Evolutionary conservation across 371 early-diverging fungal genomes (phyloP).

Genomic region (Funneliformis caledonium): DNA sequence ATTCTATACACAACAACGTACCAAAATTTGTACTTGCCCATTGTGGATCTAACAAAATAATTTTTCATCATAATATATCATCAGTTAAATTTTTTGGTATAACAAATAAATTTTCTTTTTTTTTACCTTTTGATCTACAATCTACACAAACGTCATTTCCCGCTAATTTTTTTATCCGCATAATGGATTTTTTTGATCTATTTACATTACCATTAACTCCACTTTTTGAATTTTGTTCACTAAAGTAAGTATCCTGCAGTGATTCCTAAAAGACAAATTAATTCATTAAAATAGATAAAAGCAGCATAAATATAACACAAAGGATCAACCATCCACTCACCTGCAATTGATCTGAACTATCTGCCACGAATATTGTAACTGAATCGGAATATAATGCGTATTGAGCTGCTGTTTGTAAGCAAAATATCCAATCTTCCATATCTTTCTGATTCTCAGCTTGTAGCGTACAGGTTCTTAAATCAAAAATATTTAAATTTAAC

Average conservation of each 20-base stretch:
- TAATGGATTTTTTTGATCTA: slow-evolving; percentile 41
- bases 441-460: slow-evolving; percentile 85
- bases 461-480: slow-evolving; percentile 61
- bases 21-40: slow-evolving; percentile 97
- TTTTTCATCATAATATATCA: neutral
- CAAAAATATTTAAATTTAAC: neutral
- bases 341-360: slow-evolving; percentile 45
- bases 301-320: too few relatives aligned
- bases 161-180: slow-evolving; percentile 48
- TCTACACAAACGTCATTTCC: slow-evolving; percentile 82
- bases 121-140: slow-evolving; percentile 59
- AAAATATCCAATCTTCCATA: slow-evolving; percentile 79
- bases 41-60: slow-evolving; percentile 60
- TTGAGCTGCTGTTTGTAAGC: slow-evolving; percentile 71
- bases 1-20: slow-evolving; percentile 92
- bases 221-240: slow-evolving; percentile 39
- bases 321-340: slow-evolving; percentile 42
- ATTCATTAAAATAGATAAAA: neutral
- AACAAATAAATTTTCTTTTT: too few relatives aligned
- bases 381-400: slow-evolving; percentile 65
- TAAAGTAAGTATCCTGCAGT: slow-evolving; percentile 41
- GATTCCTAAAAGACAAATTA: neutral
- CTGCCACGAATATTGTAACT: slow-evolving; percentile 45
- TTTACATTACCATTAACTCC: neutral
- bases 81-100: neutral